These are phyloP conservation scores for Lepidium campestre DNA, from an alignment of 441 rosid species.

Conservation along the genomic window DNA sequence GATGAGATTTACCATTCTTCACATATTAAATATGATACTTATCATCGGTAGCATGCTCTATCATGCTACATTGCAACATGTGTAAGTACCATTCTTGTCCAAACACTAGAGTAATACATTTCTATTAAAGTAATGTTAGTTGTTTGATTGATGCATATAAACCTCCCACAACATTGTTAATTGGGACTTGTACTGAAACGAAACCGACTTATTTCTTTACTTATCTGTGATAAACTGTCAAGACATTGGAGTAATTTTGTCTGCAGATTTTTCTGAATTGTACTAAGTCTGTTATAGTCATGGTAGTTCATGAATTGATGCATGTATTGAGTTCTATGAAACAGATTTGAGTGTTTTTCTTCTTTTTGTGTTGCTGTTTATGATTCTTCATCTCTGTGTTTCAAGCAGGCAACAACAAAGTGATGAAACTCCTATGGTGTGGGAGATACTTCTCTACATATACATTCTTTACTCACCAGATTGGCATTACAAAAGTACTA, in stretches of 20 bases:
- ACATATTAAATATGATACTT: neutral
- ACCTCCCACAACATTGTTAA: neutral
- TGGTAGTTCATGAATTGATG: neutral
- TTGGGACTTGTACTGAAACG: neutral
- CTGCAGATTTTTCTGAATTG: neutral
- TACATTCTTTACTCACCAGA: conserved; percentile 93
- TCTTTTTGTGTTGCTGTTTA: too few relatives aligned
- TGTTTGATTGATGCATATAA: too few relatives aligned
- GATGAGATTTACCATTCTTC: conserved; percentile 40
- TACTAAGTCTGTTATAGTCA: neutral
- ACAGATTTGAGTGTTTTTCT: too few relatives aligned
- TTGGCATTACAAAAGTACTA: conserved; percentile 31
- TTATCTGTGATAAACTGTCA: neutral
- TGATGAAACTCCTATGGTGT: conserved; percentile 78
- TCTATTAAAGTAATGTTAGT: too few relatives aligned
- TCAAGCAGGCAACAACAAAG: conserved; percentile 69
- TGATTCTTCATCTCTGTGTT: neutral
- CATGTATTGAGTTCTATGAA: too few relatives aligned
- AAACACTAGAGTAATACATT: too few relatives aligned
- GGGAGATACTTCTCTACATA: conserved; percentile 93
- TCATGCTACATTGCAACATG: conserved; percentile 66
- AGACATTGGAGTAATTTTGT: neutral
- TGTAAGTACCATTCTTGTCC: neutral
- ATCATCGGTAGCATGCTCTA: conserved; percentile 46
- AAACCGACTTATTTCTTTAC: neutral